These are phyloP conservation scores for Pseudotulostoma volvatum DNA, from an alignment of 495 filamentous ascomycete genomes.

Conservation along the genomic window DNA sequence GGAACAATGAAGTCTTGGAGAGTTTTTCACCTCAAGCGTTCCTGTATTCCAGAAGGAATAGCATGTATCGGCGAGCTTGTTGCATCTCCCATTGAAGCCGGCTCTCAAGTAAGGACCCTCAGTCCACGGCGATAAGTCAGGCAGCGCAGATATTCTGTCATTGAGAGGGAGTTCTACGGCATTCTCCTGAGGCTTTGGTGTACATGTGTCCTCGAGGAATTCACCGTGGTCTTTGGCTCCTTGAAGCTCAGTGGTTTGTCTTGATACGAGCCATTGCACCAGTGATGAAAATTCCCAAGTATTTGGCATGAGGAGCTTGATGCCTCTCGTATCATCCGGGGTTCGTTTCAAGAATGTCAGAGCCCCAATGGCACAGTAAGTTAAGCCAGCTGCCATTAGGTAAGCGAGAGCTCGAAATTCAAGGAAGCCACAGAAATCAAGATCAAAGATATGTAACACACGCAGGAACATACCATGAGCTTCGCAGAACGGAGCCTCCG, in stretches of 20 bases:
- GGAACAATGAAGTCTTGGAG: too few relatives aligned
- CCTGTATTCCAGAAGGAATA: conserved; percentile 84
- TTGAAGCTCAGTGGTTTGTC: conserved; percentile 43
- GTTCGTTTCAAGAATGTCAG: conserved; percentile 49
- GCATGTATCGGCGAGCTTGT: conserved; percentile 85
- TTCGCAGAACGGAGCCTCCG: conserved; percentile 66
- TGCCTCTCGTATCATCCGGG: conserved; percentile 7
- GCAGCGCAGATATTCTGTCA: conserved; percentile 17
- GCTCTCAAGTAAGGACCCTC: conserved; percentile 30
- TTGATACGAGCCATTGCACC: conserved; percentile 49
- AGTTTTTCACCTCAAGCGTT: conserved; percentile 45
- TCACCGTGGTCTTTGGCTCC: conserved; percentile 33
- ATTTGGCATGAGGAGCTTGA: conserved; percentile 17
- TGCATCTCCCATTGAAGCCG: conserved; percentile 76
- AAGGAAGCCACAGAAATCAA: conserved; percentile 1
- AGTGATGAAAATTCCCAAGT: conserved; percentile 26
- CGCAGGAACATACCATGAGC: conserved; percentile 52
- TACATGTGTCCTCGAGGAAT: background rate
- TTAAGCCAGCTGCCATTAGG: conserved; percentile 53
- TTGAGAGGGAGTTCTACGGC: conserved; percentile 10
- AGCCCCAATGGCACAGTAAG: conserved; percentile 67
- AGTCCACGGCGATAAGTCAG: conserved; percentile 17
- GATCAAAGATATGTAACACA: background rate
- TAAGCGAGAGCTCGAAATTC: background rate
- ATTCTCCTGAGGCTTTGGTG: background rate